A percentile compares a stretch with the other conserved stretches of the same genome.
phyloP scores from a whole-genome alignment of 306 rosid genomes.

The Prosopis cineraria region DNA sequence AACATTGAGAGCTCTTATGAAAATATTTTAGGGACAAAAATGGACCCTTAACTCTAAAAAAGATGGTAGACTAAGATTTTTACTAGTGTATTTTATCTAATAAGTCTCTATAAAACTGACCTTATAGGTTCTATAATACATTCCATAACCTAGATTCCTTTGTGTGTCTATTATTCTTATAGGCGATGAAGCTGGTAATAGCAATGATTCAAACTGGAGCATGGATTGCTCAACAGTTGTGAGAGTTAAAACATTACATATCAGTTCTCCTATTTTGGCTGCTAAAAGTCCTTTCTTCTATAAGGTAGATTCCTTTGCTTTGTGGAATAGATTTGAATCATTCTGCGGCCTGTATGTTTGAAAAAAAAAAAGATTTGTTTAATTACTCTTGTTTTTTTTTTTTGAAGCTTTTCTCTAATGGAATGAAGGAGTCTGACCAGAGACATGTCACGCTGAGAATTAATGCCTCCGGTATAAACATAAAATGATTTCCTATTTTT shows the following conservation, averaged over 20 bases:
- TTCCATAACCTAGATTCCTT: conserved; percentile 13
- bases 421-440: conserved; percentile 97
- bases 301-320: conserved; percentile 56
- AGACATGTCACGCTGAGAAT: conserved; percentile 85
- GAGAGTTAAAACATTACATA: conserved; percentile 80
- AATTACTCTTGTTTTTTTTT: conserved; percentile 4
- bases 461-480: conserved; percentile 75
- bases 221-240: conserved; percentile 75
- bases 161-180: conserved; percentile 25
- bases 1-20: too few relatives aligned
- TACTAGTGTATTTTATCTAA: not conserved
- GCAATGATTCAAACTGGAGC: conserved; percentile 78
- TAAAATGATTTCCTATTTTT: not conserved
- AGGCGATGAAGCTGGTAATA: conserved; percentile 88
- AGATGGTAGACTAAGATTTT: not conserved
- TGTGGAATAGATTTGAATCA: conserved; percentile 1
- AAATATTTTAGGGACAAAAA: too few relatives aligned
- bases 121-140: not conserved
- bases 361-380: conserved; percentile 24
- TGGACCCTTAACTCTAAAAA: too few relatives aligned
- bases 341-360: conserved; percentile 4
- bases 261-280: conserved; percentile 98
- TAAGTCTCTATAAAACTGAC: not conserved
- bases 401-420: conserved; percentile 86
- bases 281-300: conserved; percentile 98